Conservation (phyloP, 805 yeast genomes). For the Candida xiaguanensis region DNA sequence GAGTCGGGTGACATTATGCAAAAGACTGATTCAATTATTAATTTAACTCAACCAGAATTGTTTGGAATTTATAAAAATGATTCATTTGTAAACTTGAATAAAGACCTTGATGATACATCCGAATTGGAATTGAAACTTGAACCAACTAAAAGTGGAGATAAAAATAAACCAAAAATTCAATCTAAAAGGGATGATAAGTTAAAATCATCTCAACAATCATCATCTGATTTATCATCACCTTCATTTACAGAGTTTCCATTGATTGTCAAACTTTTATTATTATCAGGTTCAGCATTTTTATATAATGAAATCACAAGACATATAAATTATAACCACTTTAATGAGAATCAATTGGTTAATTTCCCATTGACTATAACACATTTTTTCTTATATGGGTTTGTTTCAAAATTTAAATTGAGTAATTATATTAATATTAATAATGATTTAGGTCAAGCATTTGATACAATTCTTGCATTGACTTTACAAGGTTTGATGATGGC, state of each 20-base stretch:
- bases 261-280: constrained; percentile 17
- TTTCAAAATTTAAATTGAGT: constrained; percentile 21
- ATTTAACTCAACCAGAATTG: constrained; percentile 48
- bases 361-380: constrained; percentile 39
- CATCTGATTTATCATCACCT: neutral
- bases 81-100: constrained; percentile 33
- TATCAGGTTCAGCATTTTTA: constrained; percentile 46
- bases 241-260: constrained; percentile 5
- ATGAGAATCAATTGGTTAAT: constrained; percentile 36
- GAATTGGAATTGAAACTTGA: constrained; percentile 3
- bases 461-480: constrained; percentile 25
- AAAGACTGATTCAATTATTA: constrained; percentile 40
- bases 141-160: constrained; percentile 1
- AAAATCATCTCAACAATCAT: neutral
- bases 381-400: constrained; percentile 21
- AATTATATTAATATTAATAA: constrained; percentile 9
- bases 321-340: constrained; percentile 48
- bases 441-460: constrained; percentile 11
- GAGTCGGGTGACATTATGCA: constrained; percentile 14
- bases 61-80: constrained; percentile 49
- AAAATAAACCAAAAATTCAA: neutral
- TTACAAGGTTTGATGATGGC: constrained; percentile 60
- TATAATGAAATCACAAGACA: constrained; percentile 53
- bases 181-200: neutral
- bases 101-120: constrained; percentile 19